Percentiles rank a stretch among this genome's conserved stretches.
Evolutionary conservation across 2,329 filamentous ascomycete genomes (phyloP).

Genomic region (Fusarium sp.): DNA sequence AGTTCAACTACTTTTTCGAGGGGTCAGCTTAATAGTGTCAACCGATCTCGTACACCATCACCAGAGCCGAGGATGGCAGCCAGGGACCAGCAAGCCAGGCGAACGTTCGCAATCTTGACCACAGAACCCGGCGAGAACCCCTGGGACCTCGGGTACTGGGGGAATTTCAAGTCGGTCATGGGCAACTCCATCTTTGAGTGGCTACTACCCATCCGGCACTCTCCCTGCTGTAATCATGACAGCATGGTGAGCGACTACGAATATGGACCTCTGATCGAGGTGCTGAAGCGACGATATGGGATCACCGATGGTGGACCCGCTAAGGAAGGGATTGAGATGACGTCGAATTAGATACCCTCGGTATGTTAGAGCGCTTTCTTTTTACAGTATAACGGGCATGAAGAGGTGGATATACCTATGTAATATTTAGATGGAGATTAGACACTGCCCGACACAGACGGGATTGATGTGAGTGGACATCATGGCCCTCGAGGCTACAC

Average conservation of each 20-base stretch:
- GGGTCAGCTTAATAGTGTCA: not conserved
- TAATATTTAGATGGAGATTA: constrained; percentile 24
- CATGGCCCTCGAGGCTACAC: not conserved
- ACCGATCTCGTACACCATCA: constrained; percentile 24
- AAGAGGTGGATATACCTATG: constrained; percentile 13
- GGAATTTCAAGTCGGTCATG: constrained; percentile 86
- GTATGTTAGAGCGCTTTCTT: not conserved
- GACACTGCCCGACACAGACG: not conserved
- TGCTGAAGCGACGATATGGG: constrained; percentile 60
- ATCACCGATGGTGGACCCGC: constrained; percentile 27
- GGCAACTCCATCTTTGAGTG: constrained; percentile 78
- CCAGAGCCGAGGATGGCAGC: constrained; percentile 30
- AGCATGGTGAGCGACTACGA: constrained; percentile 74
- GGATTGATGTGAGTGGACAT: not conserved
- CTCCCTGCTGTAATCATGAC: constrained; percentile 79
- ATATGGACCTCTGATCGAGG: constrained; percentile 70
- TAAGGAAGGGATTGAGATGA: constrained; percentile 34
- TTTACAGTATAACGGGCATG: not conserved
- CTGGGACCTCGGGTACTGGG: constrained; percentile 78
- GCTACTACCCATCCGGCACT: constrained; percentile 80
- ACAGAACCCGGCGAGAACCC: constrained; percentile 83
- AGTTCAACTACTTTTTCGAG: constrained; percentile 11
- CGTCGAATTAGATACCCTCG: constrained; percentile 35
- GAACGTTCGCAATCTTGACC: constrained; percentile 83
- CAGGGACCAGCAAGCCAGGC: constrained; percentile 62